Conservation (phyloP, 805 yeast species). For the Monosporozyma siamensis region DNA sequence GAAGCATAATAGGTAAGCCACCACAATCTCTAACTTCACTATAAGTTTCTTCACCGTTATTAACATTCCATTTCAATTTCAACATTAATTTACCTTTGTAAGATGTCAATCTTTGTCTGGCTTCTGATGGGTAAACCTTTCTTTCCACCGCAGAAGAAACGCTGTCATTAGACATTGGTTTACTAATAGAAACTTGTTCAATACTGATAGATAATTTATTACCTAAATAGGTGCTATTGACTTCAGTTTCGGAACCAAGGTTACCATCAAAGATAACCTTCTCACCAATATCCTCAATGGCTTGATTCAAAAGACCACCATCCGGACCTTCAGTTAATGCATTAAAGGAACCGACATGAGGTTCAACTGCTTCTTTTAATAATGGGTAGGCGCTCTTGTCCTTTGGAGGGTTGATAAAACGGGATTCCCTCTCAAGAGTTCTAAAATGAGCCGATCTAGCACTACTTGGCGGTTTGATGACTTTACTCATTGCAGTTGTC, state of each 20-base stretch:
- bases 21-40: slow-evolving; percentile 86
- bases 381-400: slow-evolving; percentile 77
- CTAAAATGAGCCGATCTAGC: slow-evolving; percentile 37
- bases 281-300: slow-evolving; percentile 79
- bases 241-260: slow-evolving; percentile 10
- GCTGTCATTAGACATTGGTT: slow-evolving; percentile 49
- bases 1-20: slow-evolving; percentile 81
- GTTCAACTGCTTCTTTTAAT: slow-evolving; percentile 80
- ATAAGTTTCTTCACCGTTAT: slow-evolving; percentile 69
- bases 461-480: slow-evolving; percentile 20
- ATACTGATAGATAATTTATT: slow-evolving; percentile 76
- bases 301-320: slow-evolving; percentile 78
- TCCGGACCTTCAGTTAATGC: slow-evolving; percentile 84
- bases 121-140: slow-evolving; percentile 72
- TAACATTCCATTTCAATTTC: slow-evolving; percentile 77
- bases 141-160: slow-evolving; percentile 68
- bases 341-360: slow-evolving; percentile 93
- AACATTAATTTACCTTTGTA: slow-evolving; percentile 72
- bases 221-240: slow-evolving; percentile 59
- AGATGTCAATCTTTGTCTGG: slow-evolving; percentile 81
- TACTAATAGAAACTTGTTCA: slow-evolving; percentile 80
- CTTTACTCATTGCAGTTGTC: slow-evolving; percentile 22
- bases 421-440: slow-evolving; percentile 79
- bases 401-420: slow-evolving; percentile 83
- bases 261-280: slow-evolving; percentile 74